Conservation (phyloP, 2,329 filamentous ascomycete species). For the Hirsutella thompsonii region DNA sequence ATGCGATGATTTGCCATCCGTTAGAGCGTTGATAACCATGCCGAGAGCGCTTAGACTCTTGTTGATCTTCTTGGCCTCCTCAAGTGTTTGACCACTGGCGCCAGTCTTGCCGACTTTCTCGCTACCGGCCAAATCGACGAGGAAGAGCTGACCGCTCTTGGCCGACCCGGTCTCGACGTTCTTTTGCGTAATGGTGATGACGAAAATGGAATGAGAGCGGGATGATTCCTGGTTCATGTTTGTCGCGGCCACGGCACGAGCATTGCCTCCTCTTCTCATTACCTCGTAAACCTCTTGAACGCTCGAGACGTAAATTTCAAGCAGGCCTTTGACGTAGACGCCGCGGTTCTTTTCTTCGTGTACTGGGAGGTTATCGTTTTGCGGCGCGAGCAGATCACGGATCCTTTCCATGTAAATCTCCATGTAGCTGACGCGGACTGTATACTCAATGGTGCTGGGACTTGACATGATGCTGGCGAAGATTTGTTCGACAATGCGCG, state of each 20-base stretch:
- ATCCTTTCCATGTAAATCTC: constrained; percentile 99
- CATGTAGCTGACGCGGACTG: constrained; percentile 98
- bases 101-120: constrained; percentile 99
- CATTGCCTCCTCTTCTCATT: constrained; percentile 81
- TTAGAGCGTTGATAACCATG: constrained; percentile 97
- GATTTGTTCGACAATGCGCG: constrained; percentile 93
- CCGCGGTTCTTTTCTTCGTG: constrained; percentile 95
- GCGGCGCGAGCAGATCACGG: constrained; percentile 78
- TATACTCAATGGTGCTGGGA: constrained; percentile 91
- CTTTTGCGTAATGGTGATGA: constrained; percentile 94
- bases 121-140: constrained; percentile 95
- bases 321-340: constrained; percentile 88
- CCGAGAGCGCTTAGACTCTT: constrained; percentile 96
- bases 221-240: constrained; percentile 99
- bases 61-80: constrained; percentile 99
- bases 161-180: constrained; percentile 92
- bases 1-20: constrained; percentile 92
- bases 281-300: constrained; percentile 95
- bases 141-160: constrained; percentile 91
- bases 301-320: constrained; percentile 92
- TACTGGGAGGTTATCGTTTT: constrained; percentile 93
- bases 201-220: constrained; percentile 95
- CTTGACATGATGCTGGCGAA: constrained; percentile 90
- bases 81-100: constrained; percentile 89
- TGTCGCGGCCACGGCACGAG: constrained; percentile 84